Base-by-base conservation (phyloP, 2,329 filamentous ascomycete species). In the Bisporella sp. region DNA sequence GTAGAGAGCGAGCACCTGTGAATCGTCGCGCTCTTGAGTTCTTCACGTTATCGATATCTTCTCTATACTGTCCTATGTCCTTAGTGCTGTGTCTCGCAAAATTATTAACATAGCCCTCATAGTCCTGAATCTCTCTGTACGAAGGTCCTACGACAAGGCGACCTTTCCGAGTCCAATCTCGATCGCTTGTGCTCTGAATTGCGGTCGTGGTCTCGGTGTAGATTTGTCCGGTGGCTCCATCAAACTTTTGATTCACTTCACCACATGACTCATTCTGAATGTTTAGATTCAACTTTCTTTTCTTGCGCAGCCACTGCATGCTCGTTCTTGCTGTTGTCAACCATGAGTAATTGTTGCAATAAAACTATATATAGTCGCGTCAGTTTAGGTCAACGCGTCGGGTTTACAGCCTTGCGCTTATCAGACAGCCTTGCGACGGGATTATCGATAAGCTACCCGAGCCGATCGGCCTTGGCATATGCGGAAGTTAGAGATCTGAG, bases 151-250 rank as follows among this genome's bases (percentile, higher is more conserved):
- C 37, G 13, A 51, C 45, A 33, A 54, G 35, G 32, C 33, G 32
- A 6, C 42, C 46, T 42, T 48, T 46, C 21, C 49, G 50, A 30
- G 51, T 51, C 62, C 61, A 64, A 41, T 57, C 29, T n/a, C 46
- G 48, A 48, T 58, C 56, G 40, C 52, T 48, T 6, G 41, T 41
- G 30, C 37, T 50, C 29, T 54, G 49, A 12, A 59, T 53, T 9
- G 54, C 21, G 30, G 51, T 45, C 41, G 50, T 59, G 11, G 45
- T 56, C 51, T 65, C 63, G 6, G 51, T 57, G 41, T 56, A 65
- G 3, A 64, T 47, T 46, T 62, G 62, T 4, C 63, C 63, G 6
- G 63, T 58, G n/a, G 48, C 33, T 31, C 57, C 50, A 45, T 65
- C 61, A 33, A 58, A 61, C 45, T 56, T 62, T 9, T 47, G 29